A percentile compares a stretch with the other conserved stretches of the same genome.
Evolutionary conservation across 805 yeast species (phyloP).

Genomic region (Sungouiella blattae): DNA sequence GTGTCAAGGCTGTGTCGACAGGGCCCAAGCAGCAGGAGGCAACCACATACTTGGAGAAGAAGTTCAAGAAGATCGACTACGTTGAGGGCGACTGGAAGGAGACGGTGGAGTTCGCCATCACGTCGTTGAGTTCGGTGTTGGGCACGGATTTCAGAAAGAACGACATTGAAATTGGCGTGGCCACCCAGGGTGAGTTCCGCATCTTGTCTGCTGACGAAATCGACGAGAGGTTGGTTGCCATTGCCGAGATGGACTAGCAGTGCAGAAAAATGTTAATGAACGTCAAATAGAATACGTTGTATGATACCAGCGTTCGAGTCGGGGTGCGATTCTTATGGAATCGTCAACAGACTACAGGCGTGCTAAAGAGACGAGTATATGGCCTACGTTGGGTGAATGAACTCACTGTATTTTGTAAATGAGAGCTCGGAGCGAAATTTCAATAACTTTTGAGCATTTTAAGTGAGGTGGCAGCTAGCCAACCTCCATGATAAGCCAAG

Average conservation of each 20-base stretch:
- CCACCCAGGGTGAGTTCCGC: conserved; percentile 68
- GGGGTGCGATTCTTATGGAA: no score
- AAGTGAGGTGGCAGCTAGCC: no score
- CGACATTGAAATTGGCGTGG: conserved; percentile 92
- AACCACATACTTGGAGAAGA: conserved; percentile 83
- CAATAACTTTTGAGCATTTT: no score
- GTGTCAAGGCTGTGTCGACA: conserved; percentile 87
- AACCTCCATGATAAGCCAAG: no score
- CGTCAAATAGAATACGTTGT: no score
- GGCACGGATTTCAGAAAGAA: conserved; percentile 92
- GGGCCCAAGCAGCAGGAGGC: conserved; percentile 99
- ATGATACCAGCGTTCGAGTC: no score
- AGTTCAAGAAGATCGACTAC: conserved; percentile 65
- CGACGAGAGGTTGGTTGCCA: conserved; percentile 88
- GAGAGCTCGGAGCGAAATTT: no score
- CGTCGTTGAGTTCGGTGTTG: conserved; percentile 78
- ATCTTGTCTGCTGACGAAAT: conserved; percentile 79
- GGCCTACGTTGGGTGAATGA: no score
- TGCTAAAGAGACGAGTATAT: no score
- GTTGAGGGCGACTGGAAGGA: conserved; percentile 83
- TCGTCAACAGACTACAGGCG: no score
- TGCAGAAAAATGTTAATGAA: no score
- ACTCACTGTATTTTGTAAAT: no score
- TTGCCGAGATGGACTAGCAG: conserved; percentile 95
- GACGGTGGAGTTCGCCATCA: conserved; percentile 86